A percentile compares a stretch with the other conserved stretches of the same genome.
Conservation (phyloP, 352 stramenopile species). For the Globisporangium lucens region DNA sequence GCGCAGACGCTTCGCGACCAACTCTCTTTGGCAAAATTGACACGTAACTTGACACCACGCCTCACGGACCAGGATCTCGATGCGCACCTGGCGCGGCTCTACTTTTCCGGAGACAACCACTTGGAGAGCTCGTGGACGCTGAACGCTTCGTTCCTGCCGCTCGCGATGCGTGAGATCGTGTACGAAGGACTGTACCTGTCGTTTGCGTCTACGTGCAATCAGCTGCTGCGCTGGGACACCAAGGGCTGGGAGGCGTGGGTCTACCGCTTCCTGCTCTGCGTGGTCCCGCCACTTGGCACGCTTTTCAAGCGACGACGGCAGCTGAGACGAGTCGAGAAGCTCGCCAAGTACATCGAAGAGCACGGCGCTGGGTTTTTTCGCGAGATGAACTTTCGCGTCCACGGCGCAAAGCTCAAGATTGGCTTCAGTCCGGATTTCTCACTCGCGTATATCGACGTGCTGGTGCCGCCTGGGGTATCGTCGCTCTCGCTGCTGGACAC, state of each 20-base stretch:
- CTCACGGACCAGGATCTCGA: constrained; percentile 77
- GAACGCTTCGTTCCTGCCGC: constrained; percentile 55
- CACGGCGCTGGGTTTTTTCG: constrained; percentile 77
- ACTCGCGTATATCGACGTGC: constrained; percentile 76
- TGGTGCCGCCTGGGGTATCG: constrained; percentile 37
- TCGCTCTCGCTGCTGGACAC: constrained; percentile 18
- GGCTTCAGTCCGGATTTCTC: constrained; percentile 85
- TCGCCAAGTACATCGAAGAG: constrained; percentile 64
- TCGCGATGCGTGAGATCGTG: constrained; percentile 60
- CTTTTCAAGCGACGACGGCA: constrained; percentile 70
- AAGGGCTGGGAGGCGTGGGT: constrained; percentile 64
- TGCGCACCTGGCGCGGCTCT: constrained; percentile 67
- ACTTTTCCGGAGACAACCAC: constrained; percentile 73
- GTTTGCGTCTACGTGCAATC: constrained; percentile 76
- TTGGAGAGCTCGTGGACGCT: constrained; percentile 63
- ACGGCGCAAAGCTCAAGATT: constrained; percentile 74
- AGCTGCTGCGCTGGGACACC: constrained; percentile 55
- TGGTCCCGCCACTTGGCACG: constrained; percentile 46
- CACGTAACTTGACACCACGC: constrained; percentile 61
- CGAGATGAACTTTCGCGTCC: constrained; percentile 75
- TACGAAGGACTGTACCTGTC: constrained; percentile 69
- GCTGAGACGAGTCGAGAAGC: constrained; percentile 54
- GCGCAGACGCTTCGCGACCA: constrained; percentile 69
- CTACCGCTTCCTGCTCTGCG: constrained; percentile 46
- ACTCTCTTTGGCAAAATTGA: constrained; percentile 68